Conservation (phyloP, 1,284 basidiomycete species). For the Puccinia horiana region DNA sequence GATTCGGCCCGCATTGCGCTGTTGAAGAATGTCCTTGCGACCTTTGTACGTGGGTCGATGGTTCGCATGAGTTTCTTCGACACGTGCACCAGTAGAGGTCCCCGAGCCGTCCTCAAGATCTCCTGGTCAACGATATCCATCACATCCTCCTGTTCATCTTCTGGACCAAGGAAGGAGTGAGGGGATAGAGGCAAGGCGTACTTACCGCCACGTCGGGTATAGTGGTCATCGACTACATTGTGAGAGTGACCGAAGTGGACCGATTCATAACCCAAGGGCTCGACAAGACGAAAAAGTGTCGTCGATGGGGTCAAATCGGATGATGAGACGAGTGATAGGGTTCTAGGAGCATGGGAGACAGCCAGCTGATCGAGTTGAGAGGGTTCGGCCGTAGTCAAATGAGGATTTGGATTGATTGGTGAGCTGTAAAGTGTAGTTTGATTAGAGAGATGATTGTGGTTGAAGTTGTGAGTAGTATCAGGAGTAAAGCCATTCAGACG, state of each 20-base stretch:
- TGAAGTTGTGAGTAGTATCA: neutral
- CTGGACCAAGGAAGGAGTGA: neutral
- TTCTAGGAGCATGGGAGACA: neutral
- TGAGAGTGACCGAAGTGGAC: conserved; percentile 24
- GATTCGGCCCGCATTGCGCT: neutral
- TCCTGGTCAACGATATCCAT: neutral
- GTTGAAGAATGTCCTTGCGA: neutral
- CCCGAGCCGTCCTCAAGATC: neutral
- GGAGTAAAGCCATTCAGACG: conserved; percentile 24
- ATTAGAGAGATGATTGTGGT: neutral
- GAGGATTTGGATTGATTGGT: conserved; percentile 4
- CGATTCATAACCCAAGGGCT: conserved; percentile 41
- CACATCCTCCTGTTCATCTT: conserved; percentile 12
- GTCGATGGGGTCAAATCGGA: neutral
- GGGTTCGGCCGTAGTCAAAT: neutral
- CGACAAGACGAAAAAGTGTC: neutral
- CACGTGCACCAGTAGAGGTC: neutral
- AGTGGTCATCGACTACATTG: conserved; percentile 21
- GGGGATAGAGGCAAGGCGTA: conserved; percentile 36
- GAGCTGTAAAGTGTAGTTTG: neutral
- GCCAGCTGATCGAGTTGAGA: conserved; percentile 4
- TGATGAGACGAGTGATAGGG: conserved; percentile 3
- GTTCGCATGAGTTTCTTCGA: conserved; percentile 26
- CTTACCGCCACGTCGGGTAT: conserved; percentile 29
- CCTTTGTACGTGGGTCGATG: conserved; percentile 22